Evolutionary conservation across 495 filamentous ascomycete genomes (phyloP), one percentile per base, ranked within the genome.

Genomic region (Amphirosellinia nigrospora): DNA sequence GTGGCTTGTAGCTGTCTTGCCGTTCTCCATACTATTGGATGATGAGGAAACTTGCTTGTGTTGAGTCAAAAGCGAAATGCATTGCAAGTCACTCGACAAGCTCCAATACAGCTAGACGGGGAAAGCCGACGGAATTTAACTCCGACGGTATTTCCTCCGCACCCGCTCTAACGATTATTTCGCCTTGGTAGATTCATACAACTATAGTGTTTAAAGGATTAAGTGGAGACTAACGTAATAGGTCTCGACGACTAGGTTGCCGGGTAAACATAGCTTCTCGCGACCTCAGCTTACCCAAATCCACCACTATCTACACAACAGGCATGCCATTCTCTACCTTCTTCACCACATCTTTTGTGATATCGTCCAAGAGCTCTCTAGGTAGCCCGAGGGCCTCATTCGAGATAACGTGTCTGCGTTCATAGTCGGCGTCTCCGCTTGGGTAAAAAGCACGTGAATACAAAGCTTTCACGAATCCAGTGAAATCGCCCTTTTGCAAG

Each of bases 281-380:
- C 23, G 6, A 7, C n/a, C 21, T 15, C n/a, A n/a, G n/a, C n/a
- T 28, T 15, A 28, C 13, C 48, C 48, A 3, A 28, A 11, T 11
- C 23, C n/a, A 52, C 3, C 23, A 45, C 41, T 19, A 45, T 23
- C 23, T 52, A 52, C 48, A 52, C 10, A 45, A 38, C 21, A 32
- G 6, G 34, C 23, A 15, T 63, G 8, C 39, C 60, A n/a, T 19
- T 39, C 34, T 63, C 38, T 30, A 63, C 36, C 26, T 21, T 32
- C n/a, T 77, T 67, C 0, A 85, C 69, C 26, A 79, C 82, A 13
- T 52, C 66, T 71, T 74, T 78, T 0, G 85, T 87, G 6, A 68
- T 71, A 63, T 85, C 84, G 73, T 88, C 86, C 63, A 89, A 64
- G 73, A 86, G 79, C 75, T 89, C 87, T 68, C 77, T 76, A 16